Conservation (phyloP, 1,284 basidiomycete species). For the Kwoniella shivajii region DNA sequence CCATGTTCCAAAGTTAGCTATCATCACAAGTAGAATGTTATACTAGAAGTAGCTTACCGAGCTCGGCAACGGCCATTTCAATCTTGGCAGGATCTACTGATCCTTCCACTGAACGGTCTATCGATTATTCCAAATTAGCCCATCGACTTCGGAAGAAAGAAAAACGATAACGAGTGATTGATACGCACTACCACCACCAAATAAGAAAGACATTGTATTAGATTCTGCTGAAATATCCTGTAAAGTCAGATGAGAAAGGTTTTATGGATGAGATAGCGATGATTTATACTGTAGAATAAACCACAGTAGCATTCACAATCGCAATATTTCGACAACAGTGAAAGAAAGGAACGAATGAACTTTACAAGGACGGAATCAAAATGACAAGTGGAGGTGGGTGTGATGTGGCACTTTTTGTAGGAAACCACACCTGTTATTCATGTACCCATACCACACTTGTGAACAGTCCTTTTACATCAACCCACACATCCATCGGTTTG, state of each 20-base stretch:
- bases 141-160: neutral
- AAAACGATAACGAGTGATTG: neutral
- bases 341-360: neutral
- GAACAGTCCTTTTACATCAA: too few relatives aligned
- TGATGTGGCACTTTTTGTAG: neutral
- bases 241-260: too few relatives aligned
- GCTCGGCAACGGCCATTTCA: conserved; percentile 55
- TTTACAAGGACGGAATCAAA: conserved; percentile 1
- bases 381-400: conserved; percentile 1
- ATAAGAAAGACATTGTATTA: conserved; percentile 18
- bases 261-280: too few relatives aligned
- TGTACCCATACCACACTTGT: too few relatives aligned
- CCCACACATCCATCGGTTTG: too few relatives aligned
- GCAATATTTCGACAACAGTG: neutral
- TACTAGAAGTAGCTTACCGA: conserved; percentile 20
- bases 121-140: neutral
- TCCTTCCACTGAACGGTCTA: conserved; percentile 21
- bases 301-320: too few relatives aligned
- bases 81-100: conserved; percentile 51
- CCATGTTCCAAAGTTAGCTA: neutral
- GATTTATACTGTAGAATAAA: too few relatives aligned
- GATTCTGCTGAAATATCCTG: neutral
- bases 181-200: conserved; percentile 22
- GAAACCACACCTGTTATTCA: too few relatives aligned
- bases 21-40: neutral